Evolutionary conservation across 2,329 filamentous ascomycete species (phyloP).

Genomic region (Botrytis porri): DNA sequence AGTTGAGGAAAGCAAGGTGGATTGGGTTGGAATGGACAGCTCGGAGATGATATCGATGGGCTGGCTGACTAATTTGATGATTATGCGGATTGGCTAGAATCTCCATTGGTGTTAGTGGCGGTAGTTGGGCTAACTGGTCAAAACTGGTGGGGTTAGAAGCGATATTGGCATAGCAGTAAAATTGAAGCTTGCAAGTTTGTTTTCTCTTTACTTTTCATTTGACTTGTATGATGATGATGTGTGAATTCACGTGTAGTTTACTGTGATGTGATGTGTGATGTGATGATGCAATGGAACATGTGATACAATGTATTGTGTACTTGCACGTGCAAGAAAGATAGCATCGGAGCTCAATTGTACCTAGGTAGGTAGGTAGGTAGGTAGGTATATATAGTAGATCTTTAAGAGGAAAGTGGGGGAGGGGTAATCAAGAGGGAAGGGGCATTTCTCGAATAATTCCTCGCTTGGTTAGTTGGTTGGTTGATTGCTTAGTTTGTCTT

Average conservation of each 20-base stretch:
- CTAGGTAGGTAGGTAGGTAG: too few relatives aligned
- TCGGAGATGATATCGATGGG: neutral
- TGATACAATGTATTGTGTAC: too few relatives aligned
- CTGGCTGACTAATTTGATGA: neutral
- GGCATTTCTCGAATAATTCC: neutral
- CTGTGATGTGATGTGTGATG: neutral
- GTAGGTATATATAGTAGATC: too few relatives aligned
- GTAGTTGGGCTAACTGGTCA: neutral
- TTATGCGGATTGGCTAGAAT: neutral
- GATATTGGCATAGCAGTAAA: conserved; percentile 7
- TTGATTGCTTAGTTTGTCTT: too few relatives aligned
- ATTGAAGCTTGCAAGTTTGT: conserved; percentile 3
- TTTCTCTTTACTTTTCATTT: neutral
- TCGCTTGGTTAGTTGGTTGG: neutral
- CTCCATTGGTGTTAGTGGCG: neutral
- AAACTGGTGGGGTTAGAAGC: neutral
- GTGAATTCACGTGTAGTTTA: neutral
- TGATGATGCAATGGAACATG: too few relatives aligned
- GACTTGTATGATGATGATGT: neutral
- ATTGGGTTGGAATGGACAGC: neutral
- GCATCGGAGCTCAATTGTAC: too few relatives aligned
- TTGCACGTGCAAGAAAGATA: too few relatives aligned
- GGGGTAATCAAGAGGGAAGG: neutral
- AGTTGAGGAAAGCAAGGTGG: neutral
- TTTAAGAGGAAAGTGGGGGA: neutral